Evolutionary conservation across 768 basidiomycete species (phyloP).

Genomic region (Boletus subparvulus): DNA sequence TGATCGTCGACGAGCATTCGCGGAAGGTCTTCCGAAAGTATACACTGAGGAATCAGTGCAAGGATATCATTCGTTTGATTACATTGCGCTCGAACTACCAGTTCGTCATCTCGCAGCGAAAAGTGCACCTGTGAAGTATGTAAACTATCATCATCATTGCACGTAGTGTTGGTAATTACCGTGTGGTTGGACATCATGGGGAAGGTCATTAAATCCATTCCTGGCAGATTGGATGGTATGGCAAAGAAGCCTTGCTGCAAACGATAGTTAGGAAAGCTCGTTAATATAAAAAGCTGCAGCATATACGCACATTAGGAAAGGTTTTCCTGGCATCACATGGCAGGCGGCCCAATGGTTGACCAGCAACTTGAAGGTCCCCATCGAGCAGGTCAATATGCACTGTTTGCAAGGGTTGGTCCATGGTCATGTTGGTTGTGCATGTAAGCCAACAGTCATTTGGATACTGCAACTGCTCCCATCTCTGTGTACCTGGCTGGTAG

Average conservation of each 20-base stretch:
- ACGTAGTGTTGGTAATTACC: neutral
- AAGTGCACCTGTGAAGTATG: neutral
- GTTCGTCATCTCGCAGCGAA: neutral
- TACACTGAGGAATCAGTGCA: neutral
- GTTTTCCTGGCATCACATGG: neutral
- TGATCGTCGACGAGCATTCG: constrained; percentile 1
- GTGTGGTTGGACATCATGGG: neutral
- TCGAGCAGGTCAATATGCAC: neutral
- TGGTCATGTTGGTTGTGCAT: too few species aligned
- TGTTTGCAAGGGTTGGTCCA: neutral
- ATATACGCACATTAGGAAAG: neutral
- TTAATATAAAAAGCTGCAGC: too few species aligned
- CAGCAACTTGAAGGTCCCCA: neutral
- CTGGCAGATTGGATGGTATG: neutral
- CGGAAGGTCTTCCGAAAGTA: neutral
- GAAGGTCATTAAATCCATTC: neutral
- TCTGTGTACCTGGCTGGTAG: too few species aligned
- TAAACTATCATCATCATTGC: neutral
- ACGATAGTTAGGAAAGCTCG: neutral
- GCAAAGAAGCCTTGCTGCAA: neutral
- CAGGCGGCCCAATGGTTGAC: neutral
- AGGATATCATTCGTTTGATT: neutral
- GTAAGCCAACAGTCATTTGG: too few species aligned
- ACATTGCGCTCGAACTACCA: neutral
- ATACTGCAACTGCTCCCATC: too few species aligned